These are phyloP conservation scores for Xylariaceae sp. DNA, from an alignment of 2,329 filamentous ascomycete genomes.

Conservation along the genomic window DNA sequence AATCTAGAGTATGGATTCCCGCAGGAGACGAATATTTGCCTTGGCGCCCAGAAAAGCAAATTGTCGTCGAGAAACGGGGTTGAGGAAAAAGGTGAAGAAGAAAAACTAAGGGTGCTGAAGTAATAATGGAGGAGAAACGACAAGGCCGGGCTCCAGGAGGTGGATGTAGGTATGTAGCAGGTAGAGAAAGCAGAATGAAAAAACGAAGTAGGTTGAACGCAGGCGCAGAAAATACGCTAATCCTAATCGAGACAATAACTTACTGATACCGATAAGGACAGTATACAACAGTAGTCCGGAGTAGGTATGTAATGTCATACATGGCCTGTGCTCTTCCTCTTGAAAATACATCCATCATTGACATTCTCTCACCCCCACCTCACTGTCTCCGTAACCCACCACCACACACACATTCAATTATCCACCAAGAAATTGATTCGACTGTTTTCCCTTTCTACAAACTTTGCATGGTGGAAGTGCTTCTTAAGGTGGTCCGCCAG, in stretches of 20 bases:
- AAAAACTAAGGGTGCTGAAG: conserved; percentile 34
- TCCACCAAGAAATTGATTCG: neutral
- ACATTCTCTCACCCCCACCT: neutral
- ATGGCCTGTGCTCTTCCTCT: conserved; percentile 7
- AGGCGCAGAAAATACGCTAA: conserved; percentile 19
- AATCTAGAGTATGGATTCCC: neutral
- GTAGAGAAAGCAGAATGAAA: conserved; percentile 18
- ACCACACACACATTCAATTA: neutral
- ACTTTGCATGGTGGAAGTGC: neutral
- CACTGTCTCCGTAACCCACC: neutral
- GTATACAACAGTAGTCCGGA: too few species aligned
- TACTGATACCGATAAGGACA: conserved; percentile 7
- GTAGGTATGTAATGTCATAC: too few species aligned
- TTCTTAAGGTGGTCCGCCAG: neutral
- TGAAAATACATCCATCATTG: too few species aligned
- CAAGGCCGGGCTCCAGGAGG: conserved; percentile 31
- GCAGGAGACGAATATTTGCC: conserved; percentile 2
- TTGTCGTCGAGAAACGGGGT: conserved; percentile 24
- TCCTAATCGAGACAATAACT: conserved; percentile 15
- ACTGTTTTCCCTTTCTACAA: neutral
- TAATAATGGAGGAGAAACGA: conserved; percentile 40
- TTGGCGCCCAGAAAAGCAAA: conserved; percentile 18
- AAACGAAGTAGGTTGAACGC: conserved; percentile 29
- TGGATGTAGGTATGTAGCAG: neutral
- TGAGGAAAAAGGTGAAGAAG: conserved; percentile 25